Evolutionary conservation across 352 stramenopile genomes (phyloP), one percentile per base, ranked within the genome.

Genomic region (Phytophthora lateralis): DNA sequence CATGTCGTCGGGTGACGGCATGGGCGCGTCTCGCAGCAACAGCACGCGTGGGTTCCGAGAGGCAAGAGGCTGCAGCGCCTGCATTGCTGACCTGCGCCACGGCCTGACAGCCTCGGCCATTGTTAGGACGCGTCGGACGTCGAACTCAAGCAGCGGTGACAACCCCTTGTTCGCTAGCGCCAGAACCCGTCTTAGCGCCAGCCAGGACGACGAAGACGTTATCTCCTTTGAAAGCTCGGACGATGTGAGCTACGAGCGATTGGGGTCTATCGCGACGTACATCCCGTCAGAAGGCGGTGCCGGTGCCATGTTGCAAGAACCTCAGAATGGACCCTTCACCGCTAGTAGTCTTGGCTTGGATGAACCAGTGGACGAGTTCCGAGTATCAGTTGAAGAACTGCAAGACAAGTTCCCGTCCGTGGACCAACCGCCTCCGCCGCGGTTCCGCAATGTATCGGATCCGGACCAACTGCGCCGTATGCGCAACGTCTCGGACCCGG

Each of bases 401-500:
- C 64, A 77, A 51, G 69, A 77, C 26, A 71, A 61, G 35, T 74
- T 77, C 26, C 69, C 69, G 7, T 56, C 55, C 26, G 69, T 71
- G 35, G 59, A 74, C 8, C 45, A 71, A 30, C 64, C 64, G 14
- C 50, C 65, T 12, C 60, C 69, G 14, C 43, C 60, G 17, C 65
- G 64, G 1, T 77, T 77, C 39, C 69, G 69, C 4, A 77, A 56
- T 27, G 65, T 72, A 46, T 77, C 69, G 26, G 64, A 77, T 39
- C 56, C 63, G 26, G 66, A 78, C 42, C 51, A 69, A 30, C 57
- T 68, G 12, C 60, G 57, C 57, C 63, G 68, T 17, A 68, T 73
- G 68, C 71, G 62, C 4, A 75, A 80, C 17, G 60, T 72, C 6
- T 73, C 63, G 24, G 60, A 74, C 41, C 52, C 60, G n/a, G 60